These are phyloP conservation scores for Pinus tabuliformis DNA, from an alignment of 75 land plant species.

Conservation along the genomic window DNA sequence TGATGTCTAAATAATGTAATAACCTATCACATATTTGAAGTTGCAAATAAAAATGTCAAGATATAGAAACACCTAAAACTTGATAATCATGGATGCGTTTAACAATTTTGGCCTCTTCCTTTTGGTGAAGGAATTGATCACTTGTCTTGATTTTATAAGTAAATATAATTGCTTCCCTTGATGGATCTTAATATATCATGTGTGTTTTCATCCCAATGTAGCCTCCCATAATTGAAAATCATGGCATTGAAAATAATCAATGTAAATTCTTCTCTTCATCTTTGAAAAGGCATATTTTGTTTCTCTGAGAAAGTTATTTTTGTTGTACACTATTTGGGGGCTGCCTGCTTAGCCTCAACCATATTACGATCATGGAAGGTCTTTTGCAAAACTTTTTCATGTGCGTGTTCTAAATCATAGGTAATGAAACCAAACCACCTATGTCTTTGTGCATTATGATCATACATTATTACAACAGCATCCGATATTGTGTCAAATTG, in stretches of 20 bases:
- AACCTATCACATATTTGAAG: too few relatives aligned
- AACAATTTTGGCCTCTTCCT: constrained; percentile 3
- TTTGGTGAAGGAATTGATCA: constrained; percentile 15
- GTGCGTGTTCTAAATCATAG: too few relatives aligned
- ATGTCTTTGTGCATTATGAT: too few relatives aligned
- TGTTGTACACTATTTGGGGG: constrained; percentile 79
- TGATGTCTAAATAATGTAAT: too few relatives aligned
- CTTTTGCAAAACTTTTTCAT: too few relatives aligned
- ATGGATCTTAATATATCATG: constrained; percentile 54
- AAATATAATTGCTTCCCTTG: constrained; percentile 51
- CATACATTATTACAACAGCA: too few relatives aligned
- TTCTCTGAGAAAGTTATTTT: constrained; percentile 59
- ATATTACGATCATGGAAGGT: too few relatives aligned
- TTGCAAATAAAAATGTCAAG: too few relatives aligned
- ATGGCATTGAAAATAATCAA: constrained; percentile 72
- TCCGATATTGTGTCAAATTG: too few relatives aligned
- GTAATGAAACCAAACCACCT: too few relatives aligned
- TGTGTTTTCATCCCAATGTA: constrained; percentile 67
- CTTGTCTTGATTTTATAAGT: constrained; percentile 30
- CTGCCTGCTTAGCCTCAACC: too few relatives aligned
- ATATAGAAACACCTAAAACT: not conserved
- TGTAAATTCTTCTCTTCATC: constrained; percentile 45
- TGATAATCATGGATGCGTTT: constrained; percentile 9
- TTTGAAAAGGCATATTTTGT: too few relatives aligned
- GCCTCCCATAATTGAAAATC: constrained; percentile 87